These are phyloP conservation scores for Neopestalotiopsis sp. DNA, from an alignment of 2,329 filamentous ascomycete genomes.

Conservation along the genomic window DNA sequence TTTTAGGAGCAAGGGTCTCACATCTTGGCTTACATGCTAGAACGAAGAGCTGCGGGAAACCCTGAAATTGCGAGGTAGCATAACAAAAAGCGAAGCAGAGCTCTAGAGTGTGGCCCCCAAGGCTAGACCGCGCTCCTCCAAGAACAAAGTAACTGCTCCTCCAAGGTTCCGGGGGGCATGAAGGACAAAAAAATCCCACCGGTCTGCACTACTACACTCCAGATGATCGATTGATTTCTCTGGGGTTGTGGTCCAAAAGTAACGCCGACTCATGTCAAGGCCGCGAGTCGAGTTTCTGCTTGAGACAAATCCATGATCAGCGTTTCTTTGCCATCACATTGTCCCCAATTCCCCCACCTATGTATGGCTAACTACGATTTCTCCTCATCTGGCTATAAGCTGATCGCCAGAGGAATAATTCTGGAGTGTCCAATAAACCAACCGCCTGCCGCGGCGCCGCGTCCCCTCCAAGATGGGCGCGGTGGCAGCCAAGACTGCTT, in stretches of 20 bases:
- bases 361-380: not conserved
- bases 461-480: not conserved
- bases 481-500: not conserved
- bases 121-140: not conserved
- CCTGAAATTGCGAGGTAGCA: constrained; percentile 1
- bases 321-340: not conserved
- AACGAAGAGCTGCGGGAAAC: not conserved
- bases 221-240: not conserved
- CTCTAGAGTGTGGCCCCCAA: no score
- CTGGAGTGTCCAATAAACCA: not conserved
- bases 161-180: not conserved
- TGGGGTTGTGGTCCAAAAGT: not conserved
- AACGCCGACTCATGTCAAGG: not conserved
- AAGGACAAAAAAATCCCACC: not conserved
- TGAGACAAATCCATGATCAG: not conserved
- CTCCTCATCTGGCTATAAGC: not conserved
- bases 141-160: not conserved
- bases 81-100: not conserved
- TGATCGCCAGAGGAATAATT: constrained; percentile 3
- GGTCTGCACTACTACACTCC: not conserved
- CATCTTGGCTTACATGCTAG: not conserved
- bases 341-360: not conserved
- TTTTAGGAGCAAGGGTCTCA: not conserved
- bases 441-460: not conserved
- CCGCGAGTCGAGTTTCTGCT: not conserved